Percentiles rank a stretch among this genome's conserved stretches.
These are phyloP conservation scores for Ceratobasidium sp. DNA, from an alignment of 1,284 basidiomycete species.

Conservation along the genomic window DNA sequence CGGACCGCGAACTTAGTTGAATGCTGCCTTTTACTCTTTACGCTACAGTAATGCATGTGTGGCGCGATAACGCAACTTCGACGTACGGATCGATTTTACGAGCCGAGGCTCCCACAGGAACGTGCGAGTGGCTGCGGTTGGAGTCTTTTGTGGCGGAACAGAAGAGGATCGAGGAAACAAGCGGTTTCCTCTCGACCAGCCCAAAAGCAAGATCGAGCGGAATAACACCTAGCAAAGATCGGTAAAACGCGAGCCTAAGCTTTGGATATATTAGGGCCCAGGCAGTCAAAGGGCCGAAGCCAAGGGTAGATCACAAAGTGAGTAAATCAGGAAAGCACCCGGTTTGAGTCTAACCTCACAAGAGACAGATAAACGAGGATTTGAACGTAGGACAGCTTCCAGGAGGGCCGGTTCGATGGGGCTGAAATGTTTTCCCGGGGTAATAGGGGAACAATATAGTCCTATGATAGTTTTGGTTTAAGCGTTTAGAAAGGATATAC, in stretches of 20 bases:
- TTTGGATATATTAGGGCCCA: background rate
- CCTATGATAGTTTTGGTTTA: background rate
- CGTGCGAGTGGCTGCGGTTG: constrained; percentile 1
- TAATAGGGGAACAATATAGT: background rate
- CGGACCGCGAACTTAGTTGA: background rate
- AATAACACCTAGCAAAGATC: background rate
- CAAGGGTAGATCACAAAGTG: constrained; percentile 17
- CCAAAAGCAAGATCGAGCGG: background rate
- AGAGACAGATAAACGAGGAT: background rate
- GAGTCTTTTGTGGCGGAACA: background rate
- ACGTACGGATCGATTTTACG: background rate
- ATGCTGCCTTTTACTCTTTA: background rate
- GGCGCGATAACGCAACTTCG: too few species aligned
- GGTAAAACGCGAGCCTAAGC: background rate
- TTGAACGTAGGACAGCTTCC: background rate
- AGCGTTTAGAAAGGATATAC: background rate
- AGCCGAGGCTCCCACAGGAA: background rate
- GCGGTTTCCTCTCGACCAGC: background rate
- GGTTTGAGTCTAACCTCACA: constrained; percentile 13
- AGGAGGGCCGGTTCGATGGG: background rate
- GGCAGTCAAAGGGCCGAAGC: background rate
- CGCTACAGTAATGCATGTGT: background rate
- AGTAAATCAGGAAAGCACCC: constrained; percentile 16
- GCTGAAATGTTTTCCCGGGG: background rate
- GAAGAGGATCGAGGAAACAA: too few species aligned